Evolutionary conservation across 768 basidiomycete species (phyloP).

Genomic region (Goffeauzyma gilvescens): DNA sequence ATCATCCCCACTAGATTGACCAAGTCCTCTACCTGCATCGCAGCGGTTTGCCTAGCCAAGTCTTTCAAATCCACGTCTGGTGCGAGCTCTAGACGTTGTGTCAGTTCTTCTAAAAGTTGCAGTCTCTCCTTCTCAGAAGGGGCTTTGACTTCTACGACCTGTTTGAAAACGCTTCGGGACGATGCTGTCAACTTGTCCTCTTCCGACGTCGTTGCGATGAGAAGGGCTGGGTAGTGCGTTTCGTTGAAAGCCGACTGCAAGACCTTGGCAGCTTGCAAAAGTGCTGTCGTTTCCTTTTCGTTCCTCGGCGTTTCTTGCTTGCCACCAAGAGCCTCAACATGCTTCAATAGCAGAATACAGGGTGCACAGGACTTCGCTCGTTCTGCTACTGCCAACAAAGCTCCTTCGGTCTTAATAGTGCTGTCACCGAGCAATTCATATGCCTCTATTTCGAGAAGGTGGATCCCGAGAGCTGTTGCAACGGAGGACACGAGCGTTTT

Average conservation of each 20-base stretch:
- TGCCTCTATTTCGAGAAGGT: slow-evolving; percentile 70
- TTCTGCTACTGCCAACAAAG: slow-evolving; percentile 53
- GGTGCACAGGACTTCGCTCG: slow-evolving; percentile 61
- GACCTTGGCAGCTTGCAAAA: not conserved
- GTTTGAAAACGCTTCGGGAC: slow-evolving; percentile 60
- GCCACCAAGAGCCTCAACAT: slow-evolving; percentile 59
- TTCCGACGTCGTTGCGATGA: slow-evolving; percentile 56
- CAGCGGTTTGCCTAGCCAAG: slow-evolving; percentile 75
- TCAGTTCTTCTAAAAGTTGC: slow-evolving; percentile 40
- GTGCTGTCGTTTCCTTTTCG: too few species aligned
- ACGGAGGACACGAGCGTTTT: slow-evolving; percentile 40
- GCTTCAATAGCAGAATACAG: slow-evolving; percentile 59
- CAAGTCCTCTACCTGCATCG: slow-evolving; percentile 66
- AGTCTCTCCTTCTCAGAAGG: slow-evolving; percentile 59
- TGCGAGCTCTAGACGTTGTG: slow-evolving; percentile 37
- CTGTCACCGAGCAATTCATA: slow-evolving; percentile 65
- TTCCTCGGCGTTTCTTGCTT: slow-evolving; percentile 28
- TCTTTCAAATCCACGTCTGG: slow-evolving; percentile 58
- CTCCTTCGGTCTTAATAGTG: slow-evolving; percentile 53
- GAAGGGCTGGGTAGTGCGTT: slow-evolving; percentile 50
- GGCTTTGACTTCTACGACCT: slow-evolving; percentile 64
- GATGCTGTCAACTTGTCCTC: slow-evolving; percentile 45
- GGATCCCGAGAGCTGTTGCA: slow-evolving; percentile 45
- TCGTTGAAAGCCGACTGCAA: not conserved
- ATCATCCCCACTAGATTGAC: slow-evolving; percentile 48